Evolutionary conservation across 225 moss, liverwort and hornwort genomes (phyloP), one percentile per base, ranked within the genome.

Genomic region (Climacium dendroides): DNA sequence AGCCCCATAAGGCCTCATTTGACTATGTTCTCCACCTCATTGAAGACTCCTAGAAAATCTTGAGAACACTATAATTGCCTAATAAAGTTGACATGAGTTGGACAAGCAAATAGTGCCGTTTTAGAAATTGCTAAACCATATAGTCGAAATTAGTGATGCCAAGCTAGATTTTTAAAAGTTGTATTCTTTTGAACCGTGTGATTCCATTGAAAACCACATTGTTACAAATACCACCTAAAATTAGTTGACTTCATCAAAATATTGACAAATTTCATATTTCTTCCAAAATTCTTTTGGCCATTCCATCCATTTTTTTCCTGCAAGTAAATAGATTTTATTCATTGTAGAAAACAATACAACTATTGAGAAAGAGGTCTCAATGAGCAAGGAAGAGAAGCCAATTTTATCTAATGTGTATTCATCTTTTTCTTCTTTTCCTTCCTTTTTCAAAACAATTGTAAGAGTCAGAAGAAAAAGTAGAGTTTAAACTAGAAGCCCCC

Each of bases 321-420:
- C 1, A 37, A 23, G 13, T 13, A 0, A 37, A 69, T 1, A 24
- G 4, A 39, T 14, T 41, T 41, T 25, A 69, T 69, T 70, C 41
- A 25, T 0, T 25, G 0, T 3, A 9, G 1, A 14, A 41, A 70
- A 39, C 0, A 0, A 2, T 39, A 8, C 7, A 24, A 39, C 13
- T 24, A 1, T 24, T 24, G 5, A 23, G 4, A 3, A 67, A 39
- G 14, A 39, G 1, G 69, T 14, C 4, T 69, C 25, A 0, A 3
- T 39, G 14, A 24, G 2, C 3, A 39, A 39, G 4, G 3, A 24
- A 39, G 22, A 66, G 0, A 20, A 66, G 11, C 12, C 20, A n/a
- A 66, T 37, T 20, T 66, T 66, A 12, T n/a, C 11, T 6, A 34
- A 65, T n/a, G n/a, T n/a, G n/a, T n/a, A n/a, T n/a, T n/a, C n/a